Base-by-base conservation (phyloP, 2,329 filamentous ascomycete genomes). In the Knufia fluminis region DNA sequence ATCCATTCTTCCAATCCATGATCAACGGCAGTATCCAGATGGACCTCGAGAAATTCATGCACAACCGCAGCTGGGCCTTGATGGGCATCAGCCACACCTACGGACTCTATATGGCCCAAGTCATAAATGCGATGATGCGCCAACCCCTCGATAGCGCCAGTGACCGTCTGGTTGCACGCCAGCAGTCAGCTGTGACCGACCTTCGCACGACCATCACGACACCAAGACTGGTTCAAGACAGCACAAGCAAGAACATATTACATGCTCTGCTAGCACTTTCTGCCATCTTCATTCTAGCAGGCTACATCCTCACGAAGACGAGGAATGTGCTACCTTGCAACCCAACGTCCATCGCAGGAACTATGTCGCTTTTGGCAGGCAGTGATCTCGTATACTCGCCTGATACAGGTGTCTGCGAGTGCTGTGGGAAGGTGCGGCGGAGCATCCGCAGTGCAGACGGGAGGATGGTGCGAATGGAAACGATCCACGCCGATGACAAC, bases 291-390 rank as follows among this genome's bases (percentile, higher is more conserved):
- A 46, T 52, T 20, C 41, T 43, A 2, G 44, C 45, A 9, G 51
- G 57, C 12, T 60, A 56, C 50, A 31, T 55, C 10, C 43, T 55
- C 23, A 58, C 54, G 14, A 56, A 54, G 40, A 56, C 57, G 46
- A 57, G 48, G 10, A 46, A 44, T 17, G 53, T 59, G 14, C 54
- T 60, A n/a, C 55, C 55, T 8, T 54, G 52, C 40, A 58, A 57
- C 36, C 58, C 58, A 7, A 54, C 52, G 40, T 55, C 55, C 12
- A 46, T 59, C 4, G 58, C 58, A 12, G 57, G 53, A 2, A 54
- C 50, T 2, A 59, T 59, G 57, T 52, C 55, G 19, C 55, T 60
- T 23, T 50, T 60, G 8, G 58, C 58, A 12, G 58, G 58, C 44
- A 58, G 56, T 35, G 57, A 60, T 20, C 52, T 59, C 12, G 54